Evolutionary conservation across 2,329 filamentous ascomycete genomes (phyloP), one percentile per base, ranked within the genome.

Genomic region (Dendrostoma leiphaemia): DNA sequence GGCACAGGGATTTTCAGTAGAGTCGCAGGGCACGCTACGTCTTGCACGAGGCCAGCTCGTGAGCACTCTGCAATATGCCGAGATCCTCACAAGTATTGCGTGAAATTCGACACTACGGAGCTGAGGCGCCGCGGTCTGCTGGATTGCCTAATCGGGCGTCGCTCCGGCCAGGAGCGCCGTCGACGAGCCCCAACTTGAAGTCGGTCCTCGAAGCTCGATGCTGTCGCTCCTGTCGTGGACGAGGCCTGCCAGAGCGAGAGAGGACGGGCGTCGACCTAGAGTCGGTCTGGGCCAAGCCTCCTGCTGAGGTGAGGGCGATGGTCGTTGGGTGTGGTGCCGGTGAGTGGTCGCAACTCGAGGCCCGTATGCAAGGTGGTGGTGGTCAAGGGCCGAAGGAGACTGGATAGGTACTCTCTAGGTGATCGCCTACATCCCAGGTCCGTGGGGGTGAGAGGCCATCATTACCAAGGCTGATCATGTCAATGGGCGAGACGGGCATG

Each of bases 371-470:
- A 12, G 31, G 21, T 41, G 23, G 21, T 41, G 38, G 38, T 41
- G 38, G 15, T 23, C 13, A 15, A 40, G 37, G 37, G 23, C 38
- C 5, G 13, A 13, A 41, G 15, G 23, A 26, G 38, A 41, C 38
- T 41, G 43, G 29, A 15, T 34, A 13, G 43, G 15, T 13, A 9
- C 23, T 12, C 3, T 35, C 10, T 35, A n/a, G n/a, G n/a, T n/a
- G n/a, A n/a, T n/a, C n/a, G n/a, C n/a, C 17, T 46, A 46, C 29
- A 12, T 23, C 17, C 26, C 21, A 23, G 7, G 17, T 4, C 17
- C 51, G 51, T 48, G 49, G 53, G 53, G 48, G 49, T 47, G 29
- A 52, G 43, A 53, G 31, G 28, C 53, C 48, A 56, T 56, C 53
- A n/a, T n/a, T n/a, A 56, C 49, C 34, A 51, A 23, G 19, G 43